Evolutionary conservation across 805 yeast species (phyloP).

Genomic region (Cyberlindnera maritima): DNA sequence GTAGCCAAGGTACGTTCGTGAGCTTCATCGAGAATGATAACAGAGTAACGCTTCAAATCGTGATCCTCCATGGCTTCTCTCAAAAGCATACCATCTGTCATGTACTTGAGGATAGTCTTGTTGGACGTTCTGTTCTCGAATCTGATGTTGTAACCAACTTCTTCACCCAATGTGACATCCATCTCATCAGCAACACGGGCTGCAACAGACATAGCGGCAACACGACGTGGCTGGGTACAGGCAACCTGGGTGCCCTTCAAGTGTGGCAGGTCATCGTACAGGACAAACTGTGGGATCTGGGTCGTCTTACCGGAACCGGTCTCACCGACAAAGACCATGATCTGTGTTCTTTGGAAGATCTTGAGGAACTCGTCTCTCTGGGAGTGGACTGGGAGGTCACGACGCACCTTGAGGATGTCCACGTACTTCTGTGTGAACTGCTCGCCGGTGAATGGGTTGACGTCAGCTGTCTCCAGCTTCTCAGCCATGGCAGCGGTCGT

Average conservation of each 20-base stretch:
- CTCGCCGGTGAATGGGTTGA: conserved; percentile 80
- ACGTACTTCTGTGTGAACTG: conserved; percentile 63
- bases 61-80: conserved; percentile 98
- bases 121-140: conserved; percentile 84
- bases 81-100: conserved; percentile 98
- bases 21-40: conserved; percentile 94
- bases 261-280: conserved; percentile 90
- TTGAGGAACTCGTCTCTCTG: conserved; percentile 86
- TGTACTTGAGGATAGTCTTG: conserved; percentile 83
- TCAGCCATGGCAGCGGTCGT: conserved; percentile 68
- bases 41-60: conserved; percentile 72
- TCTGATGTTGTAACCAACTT: conserved; percentile 94
- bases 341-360: conserved; percentile 82
- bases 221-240: conserved; percentile 96
- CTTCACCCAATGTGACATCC: conserved; percentile 90
- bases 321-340: conserved; percentile 98
- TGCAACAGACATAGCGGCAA: conserved; percentile 98
- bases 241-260: conserved; percentile 82
- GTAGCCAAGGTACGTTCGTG: conserved; percentile 97
- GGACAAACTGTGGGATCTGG: conserved; percentile 94
- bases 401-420: conserved; percentile 73
- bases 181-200: conserved; percentile 96
- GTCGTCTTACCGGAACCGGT: conserved; percentile 99
- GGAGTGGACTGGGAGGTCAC: conserved; percentile 90
- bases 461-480: conserved; percentile 51